Evolutionary conservation across 2,329 filamentous ascomycete species (phyloP).

Genomic region (Fusarium sp.): DNA sequence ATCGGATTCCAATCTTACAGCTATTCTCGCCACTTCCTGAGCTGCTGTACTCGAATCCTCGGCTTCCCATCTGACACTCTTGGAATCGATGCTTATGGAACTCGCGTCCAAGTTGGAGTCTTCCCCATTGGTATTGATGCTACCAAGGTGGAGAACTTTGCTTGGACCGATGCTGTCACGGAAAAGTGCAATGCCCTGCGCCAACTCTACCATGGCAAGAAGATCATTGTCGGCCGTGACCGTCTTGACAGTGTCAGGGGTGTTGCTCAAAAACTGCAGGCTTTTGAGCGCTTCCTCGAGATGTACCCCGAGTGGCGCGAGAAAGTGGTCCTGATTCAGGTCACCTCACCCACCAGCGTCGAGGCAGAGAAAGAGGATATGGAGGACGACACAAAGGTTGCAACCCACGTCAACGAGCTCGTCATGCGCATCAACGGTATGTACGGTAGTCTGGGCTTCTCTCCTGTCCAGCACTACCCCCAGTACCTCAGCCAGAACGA

Average conservation of each 20-base stretch:
- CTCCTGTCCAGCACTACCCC: slow-evolving; percentile 93
- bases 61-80: slow-evolving; percentile 88
- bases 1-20: slow-evolving; percentile 96
- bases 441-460: slow-evolving; percentile 88
- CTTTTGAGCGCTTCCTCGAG: slow-evolving; percentile 92
- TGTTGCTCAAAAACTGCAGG: slow-evolving; percentile 94
- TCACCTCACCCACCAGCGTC: slow-evolving; percentile 86
- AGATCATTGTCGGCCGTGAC: slow-evolving; percentile 94
- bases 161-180: slow-evolving; percentile 76
- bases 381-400: slow-evolving; percentile 75
- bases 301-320: slow-evolving; percentile 92
- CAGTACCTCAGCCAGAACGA: slow-evolving; percentile 91
- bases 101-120: slow-evolving; percentile 89
- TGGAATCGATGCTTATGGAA: slow-evolving; percentile 89
- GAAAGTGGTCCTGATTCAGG: slow-evolving; percentile 92
- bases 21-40: slow-evolving; percentile 93
- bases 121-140: slow-evolving; percentile 96
- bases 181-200: slow-evolving; percentile 79
- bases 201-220: slow-evolving; percentile 85
- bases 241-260: slow-evolving; percentile 93
- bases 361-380: slow-evolving; percentile 81
- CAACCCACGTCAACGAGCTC: slow-evolving; percentile 88
- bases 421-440: slow-evolving; percentile 92
- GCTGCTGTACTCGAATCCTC: slow-evolving; percentile 90
- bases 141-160: slow-evolving; percentile 78